phyloP scores from a whole-genome alignment of 2,329 filamentous ascomycete species.

The Microsporum canis region DNA sequence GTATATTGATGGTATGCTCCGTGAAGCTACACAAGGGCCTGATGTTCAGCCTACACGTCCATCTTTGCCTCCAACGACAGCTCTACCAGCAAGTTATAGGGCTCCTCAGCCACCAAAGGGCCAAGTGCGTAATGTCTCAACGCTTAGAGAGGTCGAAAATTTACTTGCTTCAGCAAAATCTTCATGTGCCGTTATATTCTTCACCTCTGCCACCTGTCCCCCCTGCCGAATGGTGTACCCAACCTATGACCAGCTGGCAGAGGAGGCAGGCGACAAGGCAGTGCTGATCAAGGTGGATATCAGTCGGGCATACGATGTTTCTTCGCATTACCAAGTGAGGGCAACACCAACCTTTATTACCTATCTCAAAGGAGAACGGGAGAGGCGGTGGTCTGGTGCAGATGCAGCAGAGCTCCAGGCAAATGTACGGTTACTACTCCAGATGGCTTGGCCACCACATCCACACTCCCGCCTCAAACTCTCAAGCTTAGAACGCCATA shows the following conservation, averaged over 20 bases:
- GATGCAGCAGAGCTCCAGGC: conserved; percentile 55
- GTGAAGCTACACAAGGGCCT: conserved; percentile 50
- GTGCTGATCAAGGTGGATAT: conserved; percentile 76
- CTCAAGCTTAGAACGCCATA: conserved; percentile 55
- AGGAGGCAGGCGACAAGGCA: conserved; percentile 56
- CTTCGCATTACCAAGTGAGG: conserved; percentile 53
- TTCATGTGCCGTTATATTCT: conserved; percentile 74
- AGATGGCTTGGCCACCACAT: conserved; percentile 65
- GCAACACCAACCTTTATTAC: conserved; percentile 85
- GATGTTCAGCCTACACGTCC: conserved; percentile 17
- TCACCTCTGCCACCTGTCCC: conserved; percentile 76
- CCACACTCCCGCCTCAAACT: conserved; percentile 61
- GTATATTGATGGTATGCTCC: conserved; percentile 56
- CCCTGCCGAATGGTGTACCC: conserved; percentile 80
- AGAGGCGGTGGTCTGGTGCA: conserved; percentile 71
- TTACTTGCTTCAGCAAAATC: conserved; percentile 49
- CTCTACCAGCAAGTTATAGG: conserved; percentile 11
- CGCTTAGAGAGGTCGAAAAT: conserved; percentile 48
- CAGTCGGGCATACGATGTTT: conserved; percentile 53
- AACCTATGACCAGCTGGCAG: conserved; percentile 66
- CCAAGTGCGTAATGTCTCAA: conserved; percentile 51
- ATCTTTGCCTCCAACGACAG: conserved; percentile 1
- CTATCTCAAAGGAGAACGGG: conserved; percentile 62
- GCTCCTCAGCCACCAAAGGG: conserved; percentile 21
- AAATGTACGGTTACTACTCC: conserved; percentile 61